A percentile compares a stretch with the other conserved stretches of the same genome.
phyloP scores from a whole-genome alignment of 2,329 filamentous ascomycete species.

The Xylaria sp. region DNA sequence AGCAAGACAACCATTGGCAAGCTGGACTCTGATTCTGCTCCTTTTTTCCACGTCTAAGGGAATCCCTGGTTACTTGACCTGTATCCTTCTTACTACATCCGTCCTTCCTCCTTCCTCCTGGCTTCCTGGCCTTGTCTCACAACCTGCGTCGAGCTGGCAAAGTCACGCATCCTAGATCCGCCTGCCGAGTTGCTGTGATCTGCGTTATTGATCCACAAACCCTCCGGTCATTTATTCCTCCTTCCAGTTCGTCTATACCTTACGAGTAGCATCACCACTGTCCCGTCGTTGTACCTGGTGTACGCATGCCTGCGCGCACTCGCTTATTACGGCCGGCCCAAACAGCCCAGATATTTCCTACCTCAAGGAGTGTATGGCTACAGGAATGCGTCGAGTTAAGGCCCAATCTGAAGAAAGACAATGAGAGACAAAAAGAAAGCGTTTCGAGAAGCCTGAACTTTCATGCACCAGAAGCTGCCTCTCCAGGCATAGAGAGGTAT shows the following conservation, averaged over 20 bases:
- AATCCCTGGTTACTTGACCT: constrained; percentile 11
- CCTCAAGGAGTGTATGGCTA: constrained; percentile 21
- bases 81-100: constrained; percentile 9
- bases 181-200: constrained; percentile 35
- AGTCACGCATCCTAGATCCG: constrained; percentile 37
- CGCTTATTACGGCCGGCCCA: constrained; percentile 36
- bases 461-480: constrained; percentile 21
- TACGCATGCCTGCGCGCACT: constrained; percentile 18
- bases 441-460: constrained; percentile 27
- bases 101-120: constrained; percentile 28
- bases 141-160: constrained; percentile 33
- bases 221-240: constrained; percentile 25
- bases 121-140: constrained; percentile 39
- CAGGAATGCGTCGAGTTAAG: constrained; percentile 36
- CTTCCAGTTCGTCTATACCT: constrained; percentile 21
- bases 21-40: constrained; percentile 16
- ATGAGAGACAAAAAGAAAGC: constrained; percentile 33
- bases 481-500: constrained; percentile 20
- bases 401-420: constrained; percentile 31
- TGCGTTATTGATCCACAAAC: constrained; percentile 31
- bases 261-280: constrained; percentile 11
- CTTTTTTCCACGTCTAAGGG: constrained; percentile 19
- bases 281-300: constrained; percentile 10
- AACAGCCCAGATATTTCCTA: constrained; percentile 33
- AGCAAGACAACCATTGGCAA: constrained; percentile 9